Conservation (phyloP, 495 filamentous ascomycete genomes). For the Friedmanniomyces endolithicus region DNA sequence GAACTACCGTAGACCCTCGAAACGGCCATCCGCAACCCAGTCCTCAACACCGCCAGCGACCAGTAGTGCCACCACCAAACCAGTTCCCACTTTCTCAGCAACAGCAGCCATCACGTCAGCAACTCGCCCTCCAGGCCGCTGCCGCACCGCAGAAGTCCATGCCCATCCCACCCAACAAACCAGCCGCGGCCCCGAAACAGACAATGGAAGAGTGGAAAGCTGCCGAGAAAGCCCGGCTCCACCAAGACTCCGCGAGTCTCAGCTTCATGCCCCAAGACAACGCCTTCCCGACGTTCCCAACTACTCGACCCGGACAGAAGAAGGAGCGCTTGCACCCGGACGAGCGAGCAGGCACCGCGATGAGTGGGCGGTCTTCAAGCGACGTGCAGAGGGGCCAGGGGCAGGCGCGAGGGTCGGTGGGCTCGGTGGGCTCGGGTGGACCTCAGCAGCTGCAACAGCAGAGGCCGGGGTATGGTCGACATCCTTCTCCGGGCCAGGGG, state of each 20-base stretch:
- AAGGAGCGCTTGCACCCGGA: constrained; percentile 2
- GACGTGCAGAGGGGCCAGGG: constrained; percentile 7
- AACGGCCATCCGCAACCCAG: background rate
- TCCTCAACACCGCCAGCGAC: background rate
- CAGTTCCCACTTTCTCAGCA: background rate
- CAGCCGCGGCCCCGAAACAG: background rate
- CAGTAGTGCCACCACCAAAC: background rate
- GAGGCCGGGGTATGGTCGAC: background rate
- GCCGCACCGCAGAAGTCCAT: background rate
- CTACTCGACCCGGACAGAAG: constrained; percentile 1
- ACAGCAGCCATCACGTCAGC: background rate
- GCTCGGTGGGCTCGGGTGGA: background rate
- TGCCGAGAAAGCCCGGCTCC: constrained; percentile 9
- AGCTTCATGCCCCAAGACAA: constrained; percentile 19
- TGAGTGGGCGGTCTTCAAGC: constrained; percentile 18
- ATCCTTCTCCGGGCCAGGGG: background rate
- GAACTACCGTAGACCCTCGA: background rate
- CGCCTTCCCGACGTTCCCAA: constrained; percentile 25
- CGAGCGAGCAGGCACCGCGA: constrained; percentile 1
- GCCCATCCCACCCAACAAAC: background rate
- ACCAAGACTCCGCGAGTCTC: constrained; percentile 1
- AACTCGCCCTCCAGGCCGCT: background rate
- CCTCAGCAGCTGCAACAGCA: background rate
- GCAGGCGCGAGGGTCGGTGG: background rate
- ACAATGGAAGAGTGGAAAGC: constrained; percentile 18